Conservation (phyloP, 2,329 filamentous ascomycete species). For the Amphichorda felina region DNA sequence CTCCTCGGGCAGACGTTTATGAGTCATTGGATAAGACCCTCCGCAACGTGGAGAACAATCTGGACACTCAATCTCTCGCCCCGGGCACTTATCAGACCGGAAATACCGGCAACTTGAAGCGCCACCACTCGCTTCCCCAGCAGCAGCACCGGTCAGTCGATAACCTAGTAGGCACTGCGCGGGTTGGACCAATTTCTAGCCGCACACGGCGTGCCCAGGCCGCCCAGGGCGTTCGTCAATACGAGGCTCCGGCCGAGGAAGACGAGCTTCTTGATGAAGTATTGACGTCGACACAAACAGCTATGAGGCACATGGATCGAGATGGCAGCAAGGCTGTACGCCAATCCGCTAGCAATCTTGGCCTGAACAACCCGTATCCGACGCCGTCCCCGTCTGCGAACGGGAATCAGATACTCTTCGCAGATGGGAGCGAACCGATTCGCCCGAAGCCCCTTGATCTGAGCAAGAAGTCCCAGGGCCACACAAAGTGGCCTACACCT, state of each 20-base stretch:
- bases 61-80: conserved; percentile 24
- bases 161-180: conserved; percentile 44
- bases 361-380: conserved; percentile 47
- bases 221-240: conserved; percentile 62
- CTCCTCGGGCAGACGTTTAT: conserved; percentile 39
- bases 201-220: conserved; percentile 71
- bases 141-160: conserved; percentile 53
- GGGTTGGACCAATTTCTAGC: conserved; percentile 57
- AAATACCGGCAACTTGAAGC: conserved; percentile 41
- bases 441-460: conserved; percentile 63
- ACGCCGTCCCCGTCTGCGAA: conserved; percentile 70
- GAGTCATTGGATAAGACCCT: conserved; percentile 50
- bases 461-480: conserved; percentile 38
- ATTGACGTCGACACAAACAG: conserved; percentile 63
- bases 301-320: conserved; percentile 58
- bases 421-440: conserved; percentile 47
- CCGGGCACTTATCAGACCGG: conserved; percentile 19
- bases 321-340: conserved; percentile 30
- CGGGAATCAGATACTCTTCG: conserved; percentile 64
- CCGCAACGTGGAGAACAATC: conserved; percentile 38
- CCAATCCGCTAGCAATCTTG: conserved; percentile 54
- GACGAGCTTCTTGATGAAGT: conserved; percentile 92
- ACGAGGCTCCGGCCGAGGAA: conserved; percentile 92
- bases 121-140: conserved; percentile 53
- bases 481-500: conserved; percentile 83